Percentiles rank a stretch among this genome's conserved stretches.
Conservation (phyloP, 331 rosid species). For the Malus hybrid region DNA sequence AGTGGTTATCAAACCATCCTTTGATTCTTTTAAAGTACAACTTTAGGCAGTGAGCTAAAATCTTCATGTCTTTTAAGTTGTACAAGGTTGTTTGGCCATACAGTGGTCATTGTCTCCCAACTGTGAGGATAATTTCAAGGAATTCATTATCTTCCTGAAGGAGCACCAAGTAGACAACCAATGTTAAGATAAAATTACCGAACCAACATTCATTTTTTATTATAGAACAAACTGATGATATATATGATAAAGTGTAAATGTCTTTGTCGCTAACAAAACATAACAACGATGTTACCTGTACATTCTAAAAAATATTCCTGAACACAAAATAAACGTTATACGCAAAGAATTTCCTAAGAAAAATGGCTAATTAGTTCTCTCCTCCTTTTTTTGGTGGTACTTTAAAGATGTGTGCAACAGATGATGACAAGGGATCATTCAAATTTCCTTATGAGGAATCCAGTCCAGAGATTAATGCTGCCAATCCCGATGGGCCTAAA, state of each 20-base stretch:
- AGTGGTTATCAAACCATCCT: no score
- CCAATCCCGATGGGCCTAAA: background rate
- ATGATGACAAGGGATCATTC: conserved; percentile 44
- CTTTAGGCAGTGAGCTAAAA: background rate
- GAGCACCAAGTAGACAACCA: conserved; percentile 51
- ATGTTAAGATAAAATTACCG: conserved; percentile 50
- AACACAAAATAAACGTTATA: no score
- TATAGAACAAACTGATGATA: no score
- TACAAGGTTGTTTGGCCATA: conserved; percentile 93
- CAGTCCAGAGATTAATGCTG: conserved; percentile 12
- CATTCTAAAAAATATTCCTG: no score
- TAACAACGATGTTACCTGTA: no score
- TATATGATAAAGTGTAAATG: background rate
- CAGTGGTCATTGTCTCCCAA: conserved; percentile 89
- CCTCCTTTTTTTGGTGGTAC: background rate
- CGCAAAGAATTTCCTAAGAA: no score
- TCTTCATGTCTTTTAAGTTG: background rate
- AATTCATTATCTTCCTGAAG: conserved; percentile 59
- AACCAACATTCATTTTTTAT: no score
- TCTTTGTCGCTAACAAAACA: no score
- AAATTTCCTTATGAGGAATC: conserved; percentile 5
- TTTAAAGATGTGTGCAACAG: conserved; percentile 53
- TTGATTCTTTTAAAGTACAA: no score
- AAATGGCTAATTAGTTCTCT: background rate
- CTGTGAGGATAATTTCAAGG: conserved; percentile 57